Conservation (phyloP, 805 yeast species). For the Pichia membranifaciens region DNA sequence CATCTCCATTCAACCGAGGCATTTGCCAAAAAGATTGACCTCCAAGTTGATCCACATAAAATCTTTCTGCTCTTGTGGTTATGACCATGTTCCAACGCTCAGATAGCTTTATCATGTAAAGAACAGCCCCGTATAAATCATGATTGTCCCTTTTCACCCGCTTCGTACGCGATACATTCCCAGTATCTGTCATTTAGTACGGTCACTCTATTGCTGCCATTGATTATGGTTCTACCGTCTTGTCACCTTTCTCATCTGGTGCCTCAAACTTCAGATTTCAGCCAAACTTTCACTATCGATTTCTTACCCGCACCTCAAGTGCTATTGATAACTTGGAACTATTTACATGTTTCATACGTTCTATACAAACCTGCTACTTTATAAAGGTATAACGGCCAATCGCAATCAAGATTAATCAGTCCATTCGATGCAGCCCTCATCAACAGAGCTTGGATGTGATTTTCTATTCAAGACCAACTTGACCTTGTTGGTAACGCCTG, state of each 20-base stretch:
- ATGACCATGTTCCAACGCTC: slow-evolving; percentile 21
- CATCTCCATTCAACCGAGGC: slow-evolving; percentile 8
- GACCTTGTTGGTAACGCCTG: slow-evolving; percentile 60
- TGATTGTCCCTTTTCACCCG: neutral
- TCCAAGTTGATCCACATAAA: slow-evolving; percentile 16
- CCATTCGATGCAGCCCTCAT: slow-evolving; percentile 44
- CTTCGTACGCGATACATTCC: neutral
- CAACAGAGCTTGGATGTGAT: slow-evolving; percentile 39
- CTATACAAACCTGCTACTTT: neutral
- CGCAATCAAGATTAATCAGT: slow-evolving; percentile 22
- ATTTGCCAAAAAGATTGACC: slow-evolving; percentile 24
- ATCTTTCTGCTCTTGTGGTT: slow-evolving; percentile 21
- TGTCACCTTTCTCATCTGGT: too few species aligned
- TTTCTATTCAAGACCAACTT: slow-evolving; percentile 54
- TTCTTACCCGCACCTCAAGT: neutral
- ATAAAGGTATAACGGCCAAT: neutral
- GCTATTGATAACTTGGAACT: neutral
- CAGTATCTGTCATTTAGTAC: too few species aligned
- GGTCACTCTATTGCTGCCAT: too few species aligned
- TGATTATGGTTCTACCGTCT: too few species aligned
- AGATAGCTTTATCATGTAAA: slow-evolving; percentile 15
- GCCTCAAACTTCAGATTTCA: too few species aligned
- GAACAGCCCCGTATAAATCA: neutral
- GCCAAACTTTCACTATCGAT: too few species aligned
- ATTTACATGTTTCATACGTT: neutral